Evolutionary conservation across 345 rosid species (phyloP).

Genomic region (Citrus australasica): DNA sequence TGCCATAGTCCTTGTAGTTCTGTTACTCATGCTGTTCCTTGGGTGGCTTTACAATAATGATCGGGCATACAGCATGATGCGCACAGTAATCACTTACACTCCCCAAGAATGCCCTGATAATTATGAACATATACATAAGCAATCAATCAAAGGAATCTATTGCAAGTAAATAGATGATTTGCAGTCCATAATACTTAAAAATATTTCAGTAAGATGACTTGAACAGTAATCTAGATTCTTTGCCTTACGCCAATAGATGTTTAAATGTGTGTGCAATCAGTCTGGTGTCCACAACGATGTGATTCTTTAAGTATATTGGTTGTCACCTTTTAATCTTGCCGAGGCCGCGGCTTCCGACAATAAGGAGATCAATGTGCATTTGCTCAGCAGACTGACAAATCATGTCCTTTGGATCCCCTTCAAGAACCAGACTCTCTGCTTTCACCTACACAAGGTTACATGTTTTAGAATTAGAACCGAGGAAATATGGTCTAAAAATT

Average conservation of each 20-base stretch:
- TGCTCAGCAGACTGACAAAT: conserved; percentile 71
- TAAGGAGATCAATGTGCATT: conserved; percentile 56
- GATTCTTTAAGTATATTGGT: neutral
- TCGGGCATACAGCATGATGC: conserved; percentile 63
- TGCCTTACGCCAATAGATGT: neutral
- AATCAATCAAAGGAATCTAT: neutral
- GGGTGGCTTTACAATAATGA: conserved; percentile 66
- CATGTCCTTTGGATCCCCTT: conserved; percentile 80
- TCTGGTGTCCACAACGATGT: neutral
- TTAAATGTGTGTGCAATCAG: neutral
- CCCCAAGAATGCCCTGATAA: conserved; percentile 64
- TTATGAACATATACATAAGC: neutral
- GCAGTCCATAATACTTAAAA: neutral
- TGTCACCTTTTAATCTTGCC: conserved; percentile 52
- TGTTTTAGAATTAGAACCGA: neutral
- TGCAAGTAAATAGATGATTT: neutral
- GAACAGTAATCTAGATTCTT: neutral
- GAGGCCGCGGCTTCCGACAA: conserved; percentile 71
- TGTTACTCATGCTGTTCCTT: conserved; percentile 7
- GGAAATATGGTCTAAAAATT: neutral
- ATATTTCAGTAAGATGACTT: neutral
- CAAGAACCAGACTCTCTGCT: conserved; percentile 52
- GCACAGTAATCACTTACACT: conserved; percentile 80
- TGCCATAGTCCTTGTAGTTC: neutral
- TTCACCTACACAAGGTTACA: conserved; percentile 36